Percentiles rank a stretch among this genome's conserved stretches.
These are phyloP conservation scores for Nectriaceae sp. DNA, from an alignment of 2,329 filamentous ascomycete species.

Conservation along the genomic window DNA sequence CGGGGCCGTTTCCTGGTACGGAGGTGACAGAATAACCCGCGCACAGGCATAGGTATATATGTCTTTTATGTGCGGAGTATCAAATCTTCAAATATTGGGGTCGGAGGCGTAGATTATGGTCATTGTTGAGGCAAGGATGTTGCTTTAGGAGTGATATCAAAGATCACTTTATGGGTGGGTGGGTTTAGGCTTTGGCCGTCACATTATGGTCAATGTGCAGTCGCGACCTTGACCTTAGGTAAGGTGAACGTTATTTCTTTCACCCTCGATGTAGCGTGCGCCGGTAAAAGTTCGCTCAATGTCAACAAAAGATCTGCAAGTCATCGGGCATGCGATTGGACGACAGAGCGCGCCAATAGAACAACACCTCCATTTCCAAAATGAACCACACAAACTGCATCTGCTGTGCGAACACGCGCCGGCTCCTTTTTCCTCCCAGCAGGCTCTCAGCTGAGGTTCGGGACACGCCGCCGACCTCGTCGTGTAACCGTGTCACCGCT, in stretches of 20 bases:
- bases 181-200: no score
- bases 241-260: background rate
- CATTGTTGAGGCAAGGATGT: no score
- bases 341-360: background rate
- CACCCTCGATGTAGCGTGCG: background rate
- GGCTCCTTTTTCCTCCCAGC: background rate
- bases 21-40: no score
- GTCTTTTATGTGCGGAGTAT: no score
- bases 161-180: no score
- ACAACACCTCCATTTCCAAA: background rate
- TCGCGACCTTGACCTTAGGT: no score
- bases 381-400: conserved; percentile 10
- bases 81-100: no score
- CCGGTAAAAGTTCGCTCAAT: background rate
- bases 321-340: background rate
- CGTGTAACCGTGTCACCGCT: conserved; percentile 2
- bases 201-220: no score
- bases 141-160: no score
- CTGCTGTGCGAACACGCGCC: background rate
- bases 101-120: no score
- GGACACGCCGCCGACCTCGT: conserved; percentile 5
- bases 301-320: background rate
- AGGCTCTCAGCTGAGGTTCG: conserved; percentile 4
- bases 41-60: no score
- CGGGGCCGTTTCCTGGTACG: no score